Evolutionary conservation across 73 alveolate genomes (phyloP).

Genomic region (Symbiodinium pilosum): DNA sequence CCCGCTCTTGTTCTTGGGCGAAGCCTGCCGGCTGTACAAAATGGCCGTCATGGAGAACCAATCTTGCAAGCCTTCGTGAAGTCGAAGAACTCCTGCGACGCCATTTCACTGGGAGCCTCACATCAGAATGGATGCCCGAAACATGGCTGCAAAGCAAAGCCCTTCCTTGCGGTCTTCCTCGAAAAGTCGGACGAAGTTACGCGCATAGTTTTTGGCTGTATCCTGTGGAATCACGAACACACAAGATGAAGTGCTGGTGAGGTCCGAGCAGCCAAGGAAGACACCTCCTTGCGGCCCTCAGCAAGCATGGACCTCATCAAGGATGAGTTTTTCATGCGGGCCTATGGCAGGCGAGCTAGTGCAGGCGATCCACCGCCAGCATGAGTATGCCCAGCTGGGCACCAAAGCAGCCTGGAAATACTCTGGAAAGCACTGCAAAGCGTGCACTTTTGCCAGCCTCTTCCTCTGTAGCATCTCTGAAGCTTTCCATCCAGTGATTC

Average conservation of each 20-base stretch:
- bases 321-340: too few relatives aligned
- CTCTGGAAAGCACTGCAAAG: neutral
- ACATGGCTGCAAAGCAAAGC: neutral
- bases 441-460: neutral
- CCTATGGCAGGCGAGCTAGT: neutral
- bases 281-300: conserved; percentile 55
- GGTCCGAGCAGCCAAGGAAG: neutral
- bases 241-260: neutral
- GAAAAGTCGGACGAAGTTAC: conserved; percentile 22
- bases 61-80: conserved; percentile 6
- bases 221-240: neutral
- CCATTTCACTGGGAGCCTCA: conserved; percentile 59
- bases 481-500: neutral
- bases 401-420: neutral
- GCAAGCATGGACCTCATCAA: conserved; percentile 48
- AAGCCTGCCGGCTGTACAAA: too few relatives aligned
- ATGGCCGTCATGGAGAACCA: too few relatives aligned
- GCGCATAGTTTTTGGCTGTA: conserved; percentile 43
- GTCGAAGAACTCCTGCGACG: conserved; percentile 35
- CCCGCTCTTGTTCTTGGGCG: conserved; percentile 65
- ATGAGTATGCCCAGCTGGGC: conserved; percentile 41
- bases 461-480: conserved; percentile 10
- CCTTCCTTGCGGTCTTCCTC: conserved; percentile 30
- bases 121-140: neutral
- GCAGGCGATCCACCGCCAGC: conserved; percentile 18